A percentile compares a stretch with the other conserved stretches of the same genome.
Conservation (phyloP, 179 eudicot genomes). For the Carnegiea gigantea region DNA sequence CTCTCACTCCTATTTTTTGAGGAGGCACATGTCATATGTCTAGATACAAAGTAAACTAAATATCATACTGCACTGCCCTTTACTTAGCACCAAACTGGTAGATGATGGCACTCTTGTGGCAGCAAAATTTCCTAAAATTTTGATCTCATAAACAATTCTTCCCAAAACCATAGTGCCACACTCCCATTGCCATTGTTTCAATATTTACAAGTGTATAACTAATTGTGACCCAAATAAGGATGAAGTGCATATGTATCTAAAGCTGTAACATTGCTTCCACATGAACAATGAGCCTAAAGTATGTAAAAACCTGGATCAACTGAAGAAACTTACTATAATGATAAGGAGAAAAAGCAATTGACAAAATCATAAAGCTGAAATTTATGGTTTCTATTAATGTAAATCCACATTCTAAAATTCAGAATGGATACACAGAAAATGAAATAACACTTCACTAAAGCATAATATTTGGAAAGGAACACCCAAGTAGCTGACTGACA, state of each 20-base stretch:
- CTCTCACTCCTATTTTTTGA: neutral
- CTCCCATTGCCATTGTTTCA: neutral
- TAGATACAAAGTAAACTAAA: neutral
- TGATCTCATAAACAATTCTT: neutral
- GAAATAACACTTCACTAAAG: neutral
- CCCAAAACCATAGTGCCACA: neutral
- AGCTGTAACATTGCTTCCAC: neutral
- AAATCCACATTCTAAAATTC: neutral
- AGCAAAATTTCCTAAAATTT: neutral
- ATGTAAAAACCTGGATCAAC: neutral
- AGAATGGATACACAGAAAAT: neutral
- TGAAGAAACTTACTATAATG: neutral
- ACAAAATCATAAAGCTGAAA: neutral
- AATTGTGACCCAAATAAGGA: neutral
- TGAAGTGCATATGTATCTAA: too few relatives aligned
- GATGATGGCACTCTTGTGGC: neutral
- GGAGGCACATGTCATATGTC: neutral
- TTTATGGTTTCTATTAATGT: too few relatives aligned
- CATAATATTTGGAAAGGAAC: neutral
- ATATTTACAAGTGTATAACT: neutral
- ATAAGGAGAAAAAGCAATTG: neutral
- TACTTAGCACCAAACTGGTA: neutral
- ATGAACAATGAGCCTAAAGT: neutral
- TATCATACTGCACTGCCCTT: neutral
- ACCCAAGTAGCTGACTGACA: neutral